A percentile compares a stretch with the other conserved stretches of the same genome.
Evolutionary conservation across 1,284 basidiomycete genomes (phyloP).

Genomic region (Neolentinus lepideus): DNA sequence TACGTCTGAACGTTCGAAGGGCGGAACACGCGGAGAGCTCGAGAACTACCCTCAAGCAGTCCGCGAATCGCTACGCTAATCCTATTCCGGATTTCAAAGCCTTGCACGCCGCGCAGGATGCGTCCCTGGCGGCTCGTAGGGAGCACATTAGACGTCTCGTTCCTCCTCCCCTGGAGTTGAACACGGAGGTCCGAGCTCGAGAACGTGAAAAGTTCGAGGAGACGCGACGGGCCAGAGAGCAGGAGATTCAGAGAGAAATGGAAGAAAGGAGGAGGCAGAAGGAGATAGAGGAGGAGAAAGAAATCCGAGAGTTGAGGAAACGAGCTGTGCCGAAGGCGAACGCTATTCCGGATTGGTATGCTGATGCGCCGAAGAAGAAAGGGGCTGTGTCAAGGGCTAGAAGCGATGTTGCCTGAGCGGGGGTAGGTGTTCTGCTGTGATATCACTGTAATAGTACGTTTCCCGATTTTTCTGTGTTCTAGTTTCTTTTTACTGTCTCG

Average conservation of each 20-base stretch:
- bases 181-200: conserved; percentile 45
- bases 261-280: conserved; percentile 34
- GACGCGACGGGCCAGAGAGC: conserved; percentile 45
- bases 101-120: conserved; percentile 43
- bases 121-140: conserved; percentile 31
- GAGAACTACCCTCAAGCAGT: conserved; percentile 16
- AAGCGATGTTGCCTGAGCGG: background rate
- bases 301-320: conserved; percentile 49
- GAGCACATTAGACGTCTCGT: conserved; percentile 39
- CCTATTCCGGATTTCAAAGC: conserved; percentile 47
- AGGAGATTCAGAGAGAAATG: conserved; percentile 34
- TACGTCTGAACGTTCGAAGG: conserved; percentile 33
- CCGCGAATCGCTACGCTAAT: conserved; percentile 12
- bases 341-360: conserved; percentile 71
- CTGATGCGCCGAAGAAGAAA: conserved; percentile 39
- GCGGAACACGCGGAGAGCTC: conserved; percentile 16
- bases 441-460: background rate
- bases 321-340: conserved; percentile 61
- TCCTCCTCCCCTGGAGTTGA: conserved; percentile 38
- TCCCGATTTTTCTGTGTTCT: background rate
- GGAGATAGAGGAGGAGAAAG: conserved; percentile 48
- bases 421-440: background rate
- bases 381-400: background rate
- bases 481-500: background rate
- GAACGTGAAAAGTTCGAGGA: conserved; percentile 61